phyloP scores from a whole-genome alignment of 345 rosid genomes.

The Mallotus nudiflorus region DNA sequence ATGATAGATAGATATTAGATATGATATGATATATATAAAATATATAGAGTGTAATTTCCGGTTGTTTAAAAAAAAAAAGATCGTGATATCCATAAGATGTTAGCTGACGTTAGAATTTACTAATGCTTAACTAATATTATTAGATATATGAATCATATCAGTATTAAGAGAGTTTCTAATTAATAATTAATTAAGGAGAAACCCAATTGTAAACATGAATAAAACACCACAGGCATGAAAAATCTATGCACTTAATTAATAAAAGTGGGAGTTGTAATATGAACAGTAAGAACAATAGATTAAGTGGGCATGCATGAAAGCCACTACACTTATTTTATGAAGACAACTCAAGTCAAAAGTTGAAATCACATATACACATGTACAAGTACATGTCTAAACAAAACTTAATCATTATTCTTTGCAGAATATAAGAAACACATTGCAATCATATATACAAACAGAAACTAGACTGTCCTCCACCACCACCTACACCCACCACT shows the following conservation, averaged over 20 bases:
- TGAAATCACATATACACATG: not conserved
- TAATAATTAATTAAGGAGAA: not conserved
- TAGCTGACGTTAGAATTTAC: no score
- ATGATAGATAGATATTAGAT: no score
- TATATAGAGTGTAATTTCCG: no score
- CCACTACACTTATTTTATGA: not conserved
- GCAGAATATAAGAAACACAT: no score
- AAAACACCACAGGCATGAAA: not conserved
- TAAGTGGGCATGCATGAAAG: conserved; percentile 6
- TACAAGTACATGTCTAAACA: no score
- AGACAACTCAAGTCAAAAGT: conserved; percentile 9
- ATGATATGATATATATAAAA: no score
- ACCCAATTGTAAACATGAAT: not conserved
- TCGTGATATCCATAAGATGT: no score
- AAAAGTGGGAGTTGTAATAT: not conserved
- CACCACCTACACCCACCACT: conserved; percentile 15
- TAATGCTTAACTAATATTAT: no score
- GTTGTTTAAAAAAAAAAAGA: no score
- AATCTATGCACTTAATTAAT: not conserved
- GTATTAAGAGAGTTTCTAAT: not conserved
- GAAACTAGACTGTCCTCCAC: conserved; percentile 6
- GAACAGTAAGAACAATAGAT: not conserved
- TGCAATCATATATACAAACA: conserved; percentile 1
- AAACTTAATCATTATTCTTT: no score
- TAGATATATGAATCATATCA: no score